Base-by-base conservation (phyloP, 1,284 basidiomycete genomes). In the Cystobasidium sp. region DNA sequence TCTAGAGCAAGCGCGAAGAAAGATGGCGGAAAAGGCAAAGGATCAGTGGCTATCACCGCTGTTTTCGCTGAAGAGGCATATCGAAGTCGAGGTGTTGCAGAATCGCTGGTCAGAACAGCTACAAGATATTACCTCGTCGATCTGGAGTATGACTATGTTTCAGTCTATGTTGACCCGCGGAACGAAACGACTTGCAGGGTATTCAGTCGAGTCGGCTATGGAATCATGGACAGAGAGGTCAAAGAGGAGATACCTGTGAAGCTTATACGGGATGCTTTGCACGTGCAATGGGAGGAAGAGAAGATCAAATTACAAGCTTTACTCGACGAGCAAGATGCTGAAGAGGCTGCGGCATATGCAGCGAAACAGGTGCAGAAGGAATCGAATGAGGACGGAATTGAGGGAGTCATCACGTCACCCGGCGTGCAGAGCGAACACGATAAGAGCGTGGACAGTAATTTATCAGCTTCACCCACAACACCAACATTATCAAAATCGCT, bases 51-150 rank as follows among this genome's bases (percentile, higher is more conserved):
- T 0, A 66, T 73, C 31, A 73, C 70, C 6, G 62, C 70, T 18
- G 70, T 73, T 24, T 73, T 62, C 51, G 59, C 63, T 12, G 70
- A 73, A 39, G 70, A 73, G 20, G 18, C 44, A 20, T 73, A 66
- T 51, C 47, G 70, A 37, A 52, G 63, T 44, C 47, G 70, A 56
- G 70, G 70, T 22, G 70, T 73, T n/a, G 70, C 70, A 55, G 70
- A 73, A 52, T 73, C 70, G 7, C 51, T 73, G 8, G 63, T 73
- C 20, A 47, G 70, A 39, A 65, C 70, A 37, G 47, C 70, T 24
- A 66, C 63, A 41, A 49, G 70, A 31, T 59, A 73, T 63, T 73
- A 73, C 44, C 22, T 69, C 18, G 68, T 59, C 10, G 58, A 69
- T 22, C 39, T 52, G 14, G 49, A 63, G 3, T 65, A 39, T 41